These are phyloP conservation scores for Sclerotiophoma versabilis DNA, from an alignment of 2,329 filamentous ascomycete genomes.

Conservation along the genomic window DNA sequence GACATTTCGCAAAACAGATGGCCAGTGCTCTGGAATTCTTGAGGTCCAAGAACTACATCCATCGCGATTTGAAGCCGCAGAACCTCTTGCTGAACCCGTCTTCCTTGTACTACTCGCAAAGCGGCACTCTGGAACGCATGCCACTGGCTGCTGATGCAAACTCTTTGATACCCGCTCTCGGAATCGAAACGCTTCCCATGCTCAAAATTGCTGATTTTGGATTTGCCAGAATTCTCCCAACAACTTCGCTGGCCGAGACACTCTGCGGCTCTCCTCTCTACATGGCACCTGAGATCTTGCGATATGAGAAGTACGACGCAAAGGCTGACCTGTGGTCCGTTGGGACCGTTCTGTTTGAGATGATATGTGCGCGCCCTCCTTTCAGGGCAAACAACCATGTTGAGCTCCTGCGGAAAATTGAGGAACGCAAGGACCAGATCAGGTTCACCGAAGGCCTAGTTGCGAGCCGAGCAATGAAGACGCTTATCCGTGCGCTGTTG, in stretches of 20 bases:
- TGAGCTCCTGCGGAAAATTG: slow-evolving; percentile 89
- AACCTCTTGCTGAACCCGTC: slow-evolving; percentile 91
- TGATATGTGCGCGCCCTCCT: slow-evolving; percentile 88
- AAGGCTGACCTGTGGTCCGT: slow-evolving; percentile 98
- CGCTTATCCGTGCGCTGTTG: slow-evolving; percentile 78
- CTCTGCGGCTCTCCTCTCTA: slow-evolving; percentile 96
- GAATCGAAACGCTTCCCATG: slow-evolving; percentile 87
- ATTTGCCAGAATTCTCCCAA: slow-evolving; percentile 91
- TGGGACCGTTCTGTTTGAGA: slow-evolving; percentile 93
- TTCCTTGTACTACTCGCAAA: slow-evolving; percentile 68
- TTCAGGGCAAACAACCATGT: slow-evolving; percentile 95
- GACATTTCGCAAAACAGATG: slow-evolving; percentile 95
- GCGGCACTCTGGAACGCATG: slow-evolving; percentile 59
- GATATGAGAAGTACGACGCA: slow-evolving; percentile 96
- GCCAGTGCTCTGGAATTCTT: slow-evolving; percentile 91
- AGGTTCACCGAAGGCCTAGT: slow-evolving; percentile 77
- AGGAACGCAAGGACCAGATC: slow-evolving; percentile 85
- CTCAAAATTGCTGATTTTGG: slow-evolving; percentile 98
- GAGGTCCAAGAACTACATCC: slow-evolving; percentile 83
- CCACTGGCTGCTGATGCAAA: slow-evolving; percentile 81
- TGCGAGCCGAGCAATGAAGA: slow-evolving; percentile 79
- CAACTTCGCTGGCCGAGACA: slow-evolving; percentile 91
- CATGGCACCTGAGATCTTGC: slow-evolving; percentile 97
- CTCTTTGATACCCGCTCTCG: slow-evolving; percentile 80
- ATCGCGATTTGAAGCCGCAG: slow-evolving; percentile 97